A percentile compares a stretch with the other conserved stretches of the same genome.
Conservation (phyloP, 371 early-diverging fungal genomes). For the Rhizoclosmatium hyalinum region DNA sequence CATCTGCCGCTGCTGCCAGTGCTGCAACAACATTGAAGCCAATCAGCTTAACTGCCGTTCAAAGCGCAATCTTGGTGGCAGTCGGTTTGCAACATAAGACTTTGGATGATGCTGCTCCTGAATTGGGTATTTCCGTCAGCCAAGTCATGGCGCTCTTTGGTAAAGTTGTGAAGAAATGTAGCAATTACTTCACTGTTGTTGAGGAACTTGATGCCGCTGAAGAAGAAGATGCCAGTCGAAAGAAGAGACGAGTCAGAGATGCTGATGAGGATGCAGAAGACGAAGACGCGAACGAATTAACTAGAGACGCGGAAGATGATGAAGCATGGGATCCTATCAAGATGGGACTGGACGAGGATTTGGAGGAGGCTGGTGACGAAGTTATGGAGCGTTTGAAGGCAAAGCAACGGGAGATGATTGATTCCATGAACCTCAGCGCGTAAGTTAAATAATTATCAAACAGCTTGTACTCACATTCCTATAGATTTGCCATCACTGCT, state of each 20-base stretch:
- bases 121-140: conserved; percentile 80
- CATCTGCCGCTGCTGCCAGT: not conserved
- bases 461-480: not conserved
- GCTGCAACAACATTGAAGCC: conserved; percentile 22
- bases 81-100: conserved; percentile 92
- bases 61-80: conserved; percentile 83
- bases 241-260: conserved; percentile 12
- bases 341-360: conserved; percentile 77
- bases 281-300: conserved; percentile 40
- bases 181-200: conserved; percentile 49
- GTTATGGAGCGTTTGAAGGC: conserved; percentile 67
- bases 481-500: conserved; percentile 76
- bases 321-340: conserved; percentile 85
- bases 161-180: conserved; percentile 81
- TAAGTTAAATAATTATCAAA: conserved; percentile 38
- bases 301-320: conserved; percentile 70
- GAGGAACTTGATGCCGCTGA: conserved; percentile 44
- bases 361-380: conserved; percentile 81
- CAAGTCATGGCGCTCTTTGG: conserved; percentile 94
- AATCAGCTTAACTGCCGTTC: conserved; percentile 83
- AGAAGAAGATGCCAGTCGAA: conserved; percentile 4
- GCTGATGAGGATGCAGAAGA: conserved; percentile 29
- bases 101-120: conserved; percentile 83
- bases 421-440: conserved; percentile 76
- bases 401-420: conserved; percentile 85